Evolutionary conservation across 768 basidiomycete genomes (phyloP), one percentile per base, ranked within the genome.

Genomic region (Chalciporus sphaerocephalus): DNA sequence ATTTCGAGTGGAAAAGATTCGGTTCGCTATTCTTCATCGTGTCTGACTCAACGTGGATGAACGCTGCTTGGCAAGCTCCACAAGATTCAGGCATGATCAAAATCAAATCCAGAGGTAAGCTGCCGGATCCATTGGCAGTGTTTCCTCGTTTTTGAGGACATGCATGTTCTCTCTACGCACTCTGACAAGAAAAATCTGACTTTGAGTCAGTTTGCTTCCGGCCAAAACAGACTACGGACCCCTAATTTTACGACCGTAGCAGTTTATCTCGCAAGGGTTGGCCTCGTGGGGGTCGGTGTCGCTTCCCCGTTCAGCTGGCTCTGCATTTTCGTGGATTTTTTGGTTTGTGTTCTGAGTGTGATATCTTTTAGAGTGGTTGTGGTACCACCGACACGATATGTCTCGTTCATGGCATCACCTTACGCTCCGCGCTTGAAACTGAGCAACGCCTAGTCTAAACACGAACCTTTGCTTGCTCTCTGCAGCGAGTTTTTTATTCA

Each of bases 181-280:
- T 15, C 18, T 12, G 25, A n/a, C 33, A 50, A 46, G 45, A 51
- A 3, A 34, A 46, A 0, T 27, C 49, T 11, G 55, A 54, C 50
- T 65, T 49, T 6, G 60, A 60, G 38, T 50, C 52, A n/a, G 47
- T 58, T n/a, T 5, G 47, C 32, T 54, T 55, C 44, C 50, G 55
- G 37, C 40, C 32, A 18, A 63, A 45, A 35, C 56, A 53, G 18
- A 58, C 51, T 5, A 43, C 60, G 5, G 50, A 60, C 4, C 52
- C 54, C 39, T 56, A 62, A n/a, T 60, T 60, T 28, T 65, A 61
- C 32, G 57, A 65, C 37, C 56, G 56, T 24, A 59, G 63, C 45
- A 46, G 53, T 8, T 39, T 48, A 8, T 57, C 59, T 15, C 61
- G 65, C 40, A 48, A 18, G 28, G n/a, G n/a, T 54, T 2, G 50